Conservation (phyloP, 1,284 basidiomycete genomes). For the Coniferiporia sulphurascens region DNA sequence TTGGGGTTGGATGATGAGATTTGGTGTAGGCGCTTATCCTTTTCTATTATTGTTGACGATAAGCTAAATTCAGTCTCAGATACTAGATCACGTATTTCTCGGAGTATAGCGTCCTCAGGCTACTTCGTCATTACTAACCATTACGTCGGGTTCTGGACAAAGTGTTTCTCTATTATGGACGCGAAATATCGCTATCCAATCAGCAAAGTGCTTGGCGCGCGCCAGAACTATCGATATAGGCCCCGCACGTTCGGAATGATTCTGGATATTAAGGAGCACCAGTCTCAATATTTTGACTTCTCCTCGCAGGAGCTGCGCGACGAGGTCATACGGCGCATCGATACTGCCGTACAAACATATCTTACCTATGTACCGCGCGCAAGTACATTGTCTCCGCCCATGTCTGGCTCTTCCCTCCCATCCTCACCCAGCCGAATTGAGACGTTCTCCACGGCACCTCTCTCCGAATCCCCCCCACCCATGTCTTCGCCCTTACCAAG, state of each 20-base stretch:
- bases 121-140: conserved; percentile 40
- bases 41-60: conserved; percentile 1
- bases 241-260: conserved; percentile 42
- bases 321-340: conserved; percentile 39
- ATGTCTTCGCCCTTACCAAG: not conserved
- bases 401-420: not conserved
- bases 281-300: conserved; percentile 50
- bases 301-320: conserved; percentile 38
- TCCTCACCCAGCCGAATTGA: not conserved
- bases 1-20: conserved; percentile 33
- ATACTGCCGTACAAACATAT: conserved; percentile 20
- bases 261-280: conserved; percentile 45
- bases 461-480: conserved; percentile 7
- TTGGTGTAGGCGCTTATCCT: conserved; percentile 38
- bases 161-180: conserved; percentile 37
- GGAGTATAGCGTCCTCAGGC: conserved; percentile 36
- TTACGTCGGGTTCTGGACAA: conserved; percentile 47
- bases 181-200: conserved; percentile 47
- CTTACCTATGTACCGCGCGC: conserved; percentile 5
- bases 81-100: conserved; percentile 33
- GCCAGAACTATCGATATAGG: conserved; percentile 29
- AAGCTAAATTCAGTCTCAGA: conserved; percentile 27
- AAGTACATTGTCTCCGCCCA: not conserved
- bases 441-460: not conserved
- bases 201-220: conserved; percentile 39